Conservation (phyloP, 2,329 filamentous ascomycete genomes). For the Xylariaceae sp. region DNA sequence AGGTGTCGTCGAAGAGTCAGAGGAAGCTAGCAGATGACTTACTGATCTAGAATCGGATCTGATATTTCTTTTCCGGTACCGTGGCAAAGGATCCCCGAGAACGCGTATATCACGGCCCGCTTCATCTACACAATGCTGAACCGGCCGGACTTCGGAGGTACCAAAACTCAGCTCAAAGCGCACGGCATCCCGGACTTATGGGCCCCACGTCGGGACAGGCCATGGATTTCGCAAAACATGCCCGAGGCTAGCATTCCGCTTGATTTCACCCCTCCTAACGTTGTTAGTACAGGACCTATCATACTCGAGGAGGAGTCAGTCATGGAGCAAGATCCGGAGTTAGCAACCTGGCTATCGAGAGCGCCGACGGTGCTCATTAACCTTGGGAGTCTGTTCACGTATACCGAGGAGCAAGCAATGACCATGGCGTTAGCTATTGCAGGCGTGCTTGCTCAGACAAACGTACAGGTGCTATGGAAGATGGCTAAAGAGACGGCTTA, state of each 20-base stretch:
- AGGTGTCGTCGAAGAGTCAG: background rate
- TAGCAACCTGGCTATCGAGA: slow-evolving; percentile 21
- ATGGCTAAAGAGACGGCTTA: slow-evolving; percentile 10
- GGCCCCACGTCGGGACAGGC: slow-evolving; percentile 17
- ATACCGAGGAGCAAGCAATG: slow-evolving; percentile 11
- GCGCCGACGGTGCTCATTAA: slow-evolving; percentile 25
- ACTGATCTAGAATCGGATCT: background rate
- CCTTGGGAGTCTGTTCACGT: slow-evolving; percentile 20
- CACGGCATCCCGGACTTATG: slow-evolving; percentile 8
- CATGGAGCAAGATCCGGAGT: slow-evolving; percentile 18
- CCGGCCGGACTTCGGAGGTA: slow-evolving; percentile 14
- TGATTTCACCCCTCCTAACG: slow-evolving; percentile 21
- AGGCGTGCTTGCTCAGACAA: slow-evolving; percentile 10
- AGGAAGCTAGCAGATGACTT: too few relatives aligned
- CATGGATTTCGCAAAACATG: slow-evolving; percentile 22
- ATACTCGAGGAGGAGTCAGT: slow-evolving; percentile 17
- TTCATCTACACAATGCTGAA: slow-evolving; percentile 16
- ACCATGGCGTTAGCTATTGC: slow-evolving; percentile 23
- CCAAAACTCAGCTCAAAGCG: slow-evolving; percentile 1
- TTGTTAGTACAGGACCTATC: slow-evolving; percentile 22
- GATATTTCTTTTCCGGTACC: slow-evolving; percentile 24
- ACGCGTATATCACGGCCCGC: slow-evolving; percentile 21
- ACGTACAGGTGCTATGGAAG: slow-evolving; percentile 24
- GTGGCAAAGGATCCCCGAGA: slow-evolving; percentile 24
- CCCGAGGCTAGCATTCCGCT: slow-evolving; percentile 20